A percentile compares a stretch with the other conserved stretches of the same genome.
These are phyloP conservation scores for Mycena capillaripes DNA, from an alignment of 768 basidiomycete genomes.

Conservation along the genomic window DNA sequence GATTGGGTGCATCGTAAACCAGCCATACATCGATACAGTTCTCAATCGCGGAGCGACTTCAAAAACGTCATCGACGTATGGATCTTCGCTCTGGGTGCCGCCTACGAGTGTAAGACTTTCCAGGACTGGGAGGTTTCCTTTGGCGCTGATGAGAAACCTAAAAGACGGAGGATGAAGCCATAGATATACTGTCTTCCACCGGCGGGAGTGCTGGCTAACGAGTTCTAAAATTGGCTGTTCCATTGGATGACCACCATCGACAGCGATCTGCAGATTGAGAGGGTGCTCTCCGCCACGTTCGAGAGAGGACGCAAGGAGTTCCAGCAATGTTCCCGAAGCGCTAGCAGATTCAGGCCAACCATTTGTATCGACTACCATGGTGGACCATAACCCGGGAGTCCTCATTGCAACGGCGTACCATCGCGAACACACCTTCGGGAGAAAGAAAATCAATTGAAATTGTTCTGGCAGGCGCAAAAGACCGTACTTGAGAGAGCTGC, in stretches of 20 bases:
- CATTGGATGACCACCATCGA: too few relatives aligned
- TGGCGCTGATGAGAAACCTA: background rate
- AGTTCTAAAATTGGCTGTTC: background rate
- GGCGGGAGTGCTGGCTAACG: background rate
- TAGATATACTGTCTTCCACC: background rate
- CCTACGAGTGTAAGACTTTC: background rate
- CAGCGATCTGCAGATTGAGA: background rate
- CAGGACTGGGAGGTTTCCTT: background rate
- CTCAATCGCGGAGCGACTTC: background rate
- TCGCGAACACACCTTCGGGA: background rate
- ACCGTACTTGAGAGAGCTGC: background rate
- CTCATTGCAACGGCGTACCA: background rate
- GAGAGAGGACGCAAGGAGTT: background rate
- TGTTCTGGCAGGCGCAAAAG: background rate
- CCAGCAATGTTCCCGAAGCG: background rate
- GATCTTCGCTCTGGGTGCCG: background rate
- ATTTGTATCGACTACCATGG: background rate
- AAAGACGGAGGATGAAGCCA: background rate
- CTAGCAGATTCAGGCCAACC: background rate
- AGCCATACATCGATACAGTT: background rate
- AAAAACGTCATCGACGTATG: background rate
- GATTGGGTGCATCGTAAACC: background rate
- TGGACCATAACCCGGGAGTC: slow-evolving; percentile 13
- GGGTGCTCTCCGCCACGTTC: background rate
- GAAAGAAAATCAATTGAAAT: background rate